Conservation (phyloP, 2,329 filamentous ascomycete species). For the Claviceps arundinis region DNA sequence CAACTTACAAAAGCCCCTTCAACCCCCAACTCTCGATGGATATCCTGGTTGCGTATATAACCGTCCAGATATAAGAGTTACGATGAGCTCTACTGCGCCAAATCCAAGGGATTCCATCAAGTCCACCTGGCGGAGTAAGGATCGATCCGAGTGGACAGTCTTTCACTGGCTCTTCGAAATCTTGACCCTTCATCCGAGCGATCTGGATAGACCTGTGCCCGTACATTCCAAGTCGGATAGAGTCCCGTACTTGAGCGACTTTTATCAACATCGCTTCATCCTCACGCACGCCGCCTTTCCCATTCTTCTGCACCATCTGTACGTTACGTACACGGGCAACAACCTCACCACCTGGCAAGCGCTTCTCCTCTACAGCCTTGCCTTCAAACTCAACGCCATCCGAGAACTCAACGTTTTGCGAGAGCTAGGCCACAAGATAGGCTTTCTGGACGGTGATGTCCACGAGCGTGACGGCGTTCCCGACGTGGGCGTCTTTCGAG, state of each 20-base stretch:
- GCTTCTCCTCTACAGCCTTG: slow-evolving; percentile 2
- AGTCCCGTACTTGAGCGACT: slow-evolving; percentile 4
- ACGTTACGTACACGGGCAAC: slow-evolving; percentile 3
- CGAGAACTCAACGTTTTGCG: slow-evolving; percentile 4
- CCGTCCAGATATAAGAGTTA: background rate
- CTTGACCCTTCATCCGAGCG: slow-evolving; percentile 1
- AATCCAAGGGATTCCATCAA: slow-evolving; percentile 6
- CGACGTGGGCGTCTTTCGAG: slow-evolving; percentile 2
- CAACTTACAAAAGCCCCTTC: no score
- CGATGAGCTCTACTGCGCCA: background rate
- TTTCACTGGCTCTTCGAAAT: slow-evolving; percentile 6
- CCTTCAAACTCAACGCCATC: slow-evolving; percentile 5
- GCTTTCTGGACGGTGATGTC: slow-evolving; percentile 6
- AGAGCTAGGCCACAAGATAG: slow-evolving; percentile 1
- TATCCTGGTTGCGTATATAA: background rate
- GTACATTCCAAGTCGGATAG: slow-evolving; percentile 4
- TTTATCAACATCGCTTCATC: slow-evolving; percentile 5
- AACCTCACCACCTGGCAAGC: slow-evolving; percentile 5
- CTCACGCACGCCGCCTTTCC: slow-evolving; percentile 5
- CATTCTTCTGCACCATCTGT: slow-evolving; percentile 4
- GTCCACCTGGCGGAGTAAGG: slow-evolving; percentile 5
- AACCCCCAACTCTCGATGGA: no score
- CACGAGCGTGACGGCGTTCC: slow-evolving; percentile 6
- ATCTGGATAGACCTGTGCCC: slow-evolving; percentile 3
- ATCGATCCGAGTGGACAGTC: slow-evolving; percentile 5